Conservation (phyloP, 2,329 filamentous ascomycete species). For the Ascochyta clinopodiicola region DNA sequence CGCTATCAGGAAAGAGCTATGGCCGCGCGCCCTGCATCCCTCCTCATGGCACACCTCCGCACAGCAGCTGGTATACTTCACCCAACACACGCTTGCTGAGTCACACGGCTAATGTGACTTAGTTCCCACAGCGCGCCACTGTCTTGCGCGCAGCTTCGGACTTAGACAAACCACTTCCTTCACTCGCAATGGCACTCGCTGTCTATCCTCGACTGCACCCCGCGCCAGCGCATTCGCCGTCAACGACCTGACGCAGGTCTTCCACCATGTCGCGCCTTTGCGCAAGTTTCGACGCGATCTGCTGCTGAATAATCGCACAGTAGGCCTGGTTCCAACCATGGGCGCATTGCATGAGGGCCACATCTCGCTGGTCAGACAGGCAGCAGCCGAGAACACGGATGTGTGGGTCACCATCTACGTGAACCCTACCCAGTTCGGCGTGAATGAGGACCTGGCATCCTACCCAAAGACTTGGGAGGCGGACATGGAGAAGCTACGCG, state of each 20-base stretch:
- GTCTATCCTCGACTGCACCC: constrained; percentile 27
- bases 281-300: constrained; percentile 73
- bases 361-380: constrained; percentile 81
- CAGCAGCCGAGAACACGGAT: constrained; percentile 81
- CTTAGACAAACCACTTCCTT: constrained; percentile 1
- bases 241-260: constrained; percentile 64
- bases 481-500: constrained; percentile 72
- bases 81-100: constrained; percentile 15
- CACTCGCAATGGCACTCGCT: constrained; percentile 23
- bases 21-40: constrained; percentile 27
- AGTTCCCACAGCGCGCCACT: constrained; percentile 21
- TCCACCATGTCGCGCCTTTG: constrained; percentile 76
- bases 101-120: constrained; percentile 15
- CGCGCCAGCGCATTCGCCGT: constrained; percentile 26
- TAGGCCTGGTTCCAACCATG: constrained; percentile 96
- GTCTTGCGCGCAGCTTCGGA: constrained; percentile 1
- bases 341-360: constrained; percentile 95
- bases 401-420: constrained; percentile 94
- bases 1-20: constrained; percentile 13
- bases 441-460: constrained; percentile 82
- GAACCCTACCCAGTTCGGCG: constrained; percentile 95
- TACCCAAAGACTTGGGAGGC: constrained; percentile 90
- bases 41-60: constrained; percentile 33
- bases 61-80: constrained; percentile 25
- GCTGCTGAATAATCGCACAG: constrained; percentile 69